Conservation (phyloP, 2,329 filamentous ascomycete species). For the Aureobasidium vineae region DNA sequence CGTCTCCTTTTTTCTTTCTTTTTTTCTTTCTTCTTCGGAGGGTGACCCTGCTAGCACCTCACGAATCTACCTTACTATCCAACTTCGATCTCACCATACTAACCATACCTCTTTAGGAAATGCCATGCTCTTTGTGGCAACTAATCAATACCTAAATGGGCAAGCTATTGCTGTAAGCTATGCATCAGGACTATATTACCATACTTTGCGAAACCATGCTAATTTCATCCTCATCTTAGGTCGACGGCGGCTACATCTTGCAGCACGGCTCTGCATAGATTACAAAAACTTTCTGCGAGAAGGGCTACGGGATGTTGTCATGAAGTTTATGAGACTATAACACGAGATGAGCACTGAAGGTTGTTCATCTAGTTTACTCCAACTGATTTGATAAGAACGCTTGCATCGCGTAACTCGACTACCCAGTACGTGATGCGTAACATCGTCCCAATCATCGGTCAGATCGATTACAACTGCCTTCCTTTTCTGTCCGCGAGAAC, state of each 20-base stretch:
- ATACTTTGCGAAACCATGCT: background rate
- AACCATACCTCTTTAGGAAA: conserved; percentile 35
- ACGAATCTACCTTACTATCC: background rate
- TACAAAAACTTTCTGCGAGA: background rate
- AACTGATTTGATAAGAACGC: background rate
- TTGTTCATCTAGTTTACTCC: background rate
- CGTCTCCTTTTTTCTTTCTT: no score
- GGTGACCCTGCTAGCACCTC: no score
- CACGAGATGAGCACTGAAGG: background rate
- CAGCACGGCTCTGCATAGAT: conserved; percentile 27
- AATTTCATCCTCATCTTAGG: background rate
- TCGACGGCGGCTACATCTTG: conserved; percentile 55
- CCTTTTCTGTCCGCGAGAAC: background rate
- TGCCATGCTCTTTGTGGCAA: conserved; percentile 55
- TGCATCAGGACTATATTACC: background rate
- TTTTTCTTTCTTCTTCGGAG: no score
- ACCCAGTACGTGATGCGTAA: background rate
- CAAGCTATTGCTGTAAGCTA: conserved; percentile 40
- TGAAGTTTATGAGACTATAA: background rate
- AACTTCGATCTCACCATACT: background rate
- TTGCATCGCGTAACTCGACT: no score
- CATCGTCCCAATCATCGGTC: background rate
- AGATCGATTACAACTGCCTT: conserved; percentile 8
- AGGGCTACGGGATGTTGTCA: background rate
- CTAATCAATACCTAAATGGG: conserved; percentile 52